phyloP scores from a whole-genome alignment of 345 rosid species.

The Lumnitzera littorea region DNA sequence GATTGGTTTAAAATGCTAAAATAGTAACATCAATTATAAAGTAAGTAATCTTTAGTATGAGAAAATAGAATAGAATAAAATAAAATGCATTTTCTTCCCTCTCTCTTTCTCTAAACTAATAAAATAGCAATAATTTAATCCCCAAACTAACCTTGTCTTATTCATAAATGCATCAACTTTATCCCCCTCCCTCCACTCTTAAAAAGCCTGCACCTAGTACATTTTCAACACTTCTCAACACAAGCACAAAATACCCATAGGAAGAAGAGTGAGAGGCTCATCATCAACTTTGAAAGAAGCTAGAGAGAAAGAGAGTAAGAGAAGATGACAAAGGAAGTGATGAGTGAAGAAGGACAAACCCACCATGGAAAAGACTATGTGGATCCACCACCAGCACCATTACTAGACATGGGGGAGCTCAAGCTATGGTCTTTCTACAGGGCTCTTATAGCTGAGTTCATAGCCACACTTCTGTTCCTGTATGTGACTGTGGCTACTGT shows the following conservation, averaged over 20 bases:
- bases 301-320: neutral
- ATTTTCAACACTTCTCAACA: neutral
- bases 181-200: conserved; percentile 9
- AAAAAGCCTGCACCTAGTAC: neutral
- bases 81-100: no score
- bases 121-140: conserved; percentile 4
- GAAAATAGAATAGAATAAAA: no score
- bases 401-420: conserved; percentile 57
- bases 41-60: no score
- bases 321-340: conserved; percentile 78
- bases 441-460: conserved; percentile 89
- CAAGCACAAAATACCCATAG: no score
- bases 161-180: conserved; percentile 12
- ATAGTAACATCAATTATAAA: no score
- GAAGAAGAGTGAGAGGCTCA: no score
- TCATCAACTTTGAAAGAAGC: neutral
- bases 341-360: conserved; percentile 59
- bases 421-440: conserved; percentile 87
- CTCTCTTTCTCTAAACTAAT: no score
- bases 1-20: no score
- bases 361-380: conserved; percentile 69
- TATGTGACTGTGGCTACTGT: conserved; percentile 77
- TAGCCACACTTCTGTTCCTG: conserved; percentile 92
- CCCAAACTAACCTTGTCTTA: conserved; percentile 41
- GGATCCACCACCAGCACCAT: conserved; percentile 94